phyloP scores from a whole-genome alignment of 2,329 filamentous ascomycete species.

The Monilinia fructicola region DNA sequence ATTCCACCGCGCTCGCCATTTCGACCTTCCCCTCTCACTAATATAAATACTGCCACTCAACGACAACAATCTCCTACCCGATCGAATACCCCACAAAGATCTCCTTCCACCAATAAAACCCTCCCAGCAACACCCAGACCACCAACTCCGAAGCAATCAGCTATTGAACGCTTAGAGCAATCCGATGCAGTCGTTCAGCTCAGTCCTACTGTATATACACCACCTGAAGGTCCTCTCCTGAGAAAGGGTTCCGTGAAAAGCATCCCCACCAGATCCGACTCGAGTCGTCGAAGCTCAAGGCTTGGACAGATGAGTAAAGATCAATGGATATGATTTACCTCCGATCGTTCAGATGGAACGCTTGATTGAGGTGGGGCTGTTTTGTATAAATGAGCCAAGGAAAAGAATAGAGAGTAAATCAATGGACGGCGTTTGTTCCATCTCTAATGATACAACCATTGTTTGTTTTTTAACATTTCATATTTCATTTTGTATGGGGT shows the following conservation, averaged over 20 bases:
- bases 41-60: constrained; percentile 18
- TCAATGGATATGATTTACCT: background rate
- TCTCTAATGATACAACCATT: constrained; percentile 4
- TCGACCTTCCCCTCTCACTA: constrained; percentile 21
- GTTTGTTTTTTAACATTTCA: background rate
- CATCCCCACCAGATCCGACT: background rate
- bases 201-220: constrained; percentile 52
- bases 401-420: background rate
- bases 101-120: constrained; percentile 26
- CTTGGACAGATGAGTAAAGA: background rate
- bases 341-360: background rate
- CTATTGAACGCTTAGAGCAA: constrained; percentile 41
- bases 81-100: background rate
- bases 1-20: constrained; percentile 21
- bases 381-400: background rate
- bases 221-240: constrained; percentile 17
- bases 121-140: constrained; percentile 31
- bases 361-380: background rate
- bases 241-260: constrained; percentile 19
- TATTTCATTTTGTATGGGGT: background rate
- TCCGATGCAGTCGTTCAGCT: constrained; percentile 38
- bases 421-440: background rate
- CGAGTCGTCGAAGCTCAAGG: background rate
- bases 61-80: constrained; percentile 21
- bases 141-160: constrained; percentile 11